phyloP scores from a whole-genome alignment of 2,329 filamentous ascomycete genomes.

The Coccinonectria pachysandricola region DNA sequence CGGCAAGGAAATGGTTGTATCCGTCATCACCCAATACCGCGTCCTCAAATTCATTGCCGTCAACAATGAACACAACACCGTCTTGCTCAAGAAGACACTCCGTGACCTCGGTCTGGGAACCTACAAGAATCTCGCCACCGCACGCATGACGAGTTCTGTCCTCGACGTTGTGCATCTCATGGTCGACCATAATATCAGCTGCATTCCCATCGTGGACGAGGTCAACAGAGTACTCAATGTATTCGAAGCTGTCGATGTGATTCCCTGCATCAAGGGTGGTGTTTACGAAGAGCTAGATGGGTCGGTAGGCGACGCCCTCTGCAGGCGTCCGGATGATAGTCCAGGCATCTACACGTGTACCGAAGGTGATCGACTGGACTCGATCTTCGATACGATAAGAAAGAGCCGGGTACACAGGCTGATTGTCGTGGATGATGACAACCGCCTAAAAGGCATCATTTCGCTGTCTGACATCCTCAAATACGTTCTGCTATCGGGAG shows the following conservation, averaged over 20 bases:
- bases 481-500: slow-evolving; percentile 77
- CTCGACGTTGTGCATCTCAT: slow-evolving; percentile 91
- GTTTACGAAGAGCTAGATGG: slow-evolving; percentile 83
- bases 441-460: slow-evolving; percentile 75
- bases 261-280: slow-evolving; percentile 87
- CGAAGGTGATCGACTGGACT: slow-evolving; percentile 81
- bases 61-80: slow-evolving; percentile 76
- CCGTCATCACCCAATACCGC: slow-evolving; percentile 94
- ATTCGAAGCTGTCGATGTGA: slow-evolving; percentile 96
- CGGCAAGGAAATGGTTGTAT: slow-evolving; percentile 82
- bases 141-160: slow-evolving; percentile 80
- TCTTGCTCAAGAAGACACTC: slow-evolving; percentile 78
- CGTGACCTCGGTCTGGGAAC: slow-evolving; percentile 78
- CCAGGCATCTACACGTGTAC: slow-evolving; percentile 95
- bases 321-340: slow-evolving; percentile 81
- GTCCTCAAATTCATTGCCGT: slow-evolving; percentile 98
- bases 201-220: slow-evolving; percentile 81
- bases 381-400: slow-evolving; percentile 92
- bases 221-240: slow-evolving; percentile 77
- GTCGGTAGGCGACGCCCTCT: slow-evolving; percentile 78
- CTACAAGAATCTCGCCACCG: slow-evolving; percentile 70
- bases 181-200: slow-evolving; percentile 88
- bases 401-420: slow-evolving; percentile 90
- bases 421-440: slow-evolving; percentile 85
- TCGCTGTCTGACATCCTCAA: slow-evolving; percentile 94